phyloP scores from a whole-genome alignment of 2,329 filamentous ascomycete species.

The Penicillium sp. region DNA sequence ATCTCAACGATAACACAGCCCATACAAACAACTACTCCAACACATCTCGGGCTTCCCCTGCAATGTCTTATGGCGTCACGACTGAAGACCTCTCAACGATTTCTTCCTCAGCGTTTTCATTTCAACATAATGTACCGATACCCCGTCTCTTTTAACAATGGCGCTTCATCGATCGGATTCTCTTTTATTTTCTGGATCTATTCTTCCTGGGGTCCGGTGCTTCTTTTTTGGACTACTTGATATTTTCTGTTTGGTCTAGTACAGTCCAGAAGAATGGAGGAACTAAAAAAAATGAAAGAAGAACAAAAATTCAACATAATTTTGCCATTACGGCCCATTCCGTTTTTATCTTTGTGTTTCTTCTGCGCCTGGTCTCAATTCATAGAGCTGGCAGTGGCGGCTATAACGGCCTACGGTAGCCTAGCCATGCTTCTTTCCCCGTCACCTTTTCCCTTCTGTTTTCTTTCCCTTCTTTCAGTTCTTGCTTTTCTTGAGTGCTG shows the following conservation, averaged over 20 bases:
- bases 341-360: conserved; percentile 4
- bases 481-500: background rate
- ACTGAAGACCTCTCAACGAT: conserved; percentile 44
- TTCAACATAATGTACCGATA: conserved; percentile 41
- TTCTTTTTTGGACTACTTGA: conserved; percentile 17
- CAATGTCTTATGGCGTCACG: conserved; percentile 40
- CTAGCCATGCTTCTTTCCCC: background rate
- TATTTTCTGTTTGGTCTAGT: conserved; percentile 11
- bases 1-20: conserved; percentile 36
- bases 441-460: background rate
- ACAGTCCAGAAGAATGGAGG: conserved; percentile 7
- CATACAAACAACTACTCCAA: conserved; percentile 20
- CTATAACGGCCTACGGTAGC: background rate
- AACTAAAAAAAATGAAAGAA: conserved; percentile 14
- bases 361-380: conserved; percentile 2
- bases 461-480: background rate
- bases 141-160: conserved; percentile 33
- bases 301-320: conserved; percentile 26
- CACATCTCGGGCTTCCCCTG: conserved; percentile 23
- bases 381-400: conserved; percentile 15
- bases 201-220: conserved; percentile 16
- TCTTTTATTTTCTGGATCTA: conserved; percentile 11
- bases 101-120: conserved; percentile 40
- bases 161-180: conserved; percentile 25
- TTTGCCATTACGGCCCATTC: conserved; percentile 1